Conservation (phyloP, 192 early-diverging fungal genomes). For the Linnemannia schmuckeri region DNA sequence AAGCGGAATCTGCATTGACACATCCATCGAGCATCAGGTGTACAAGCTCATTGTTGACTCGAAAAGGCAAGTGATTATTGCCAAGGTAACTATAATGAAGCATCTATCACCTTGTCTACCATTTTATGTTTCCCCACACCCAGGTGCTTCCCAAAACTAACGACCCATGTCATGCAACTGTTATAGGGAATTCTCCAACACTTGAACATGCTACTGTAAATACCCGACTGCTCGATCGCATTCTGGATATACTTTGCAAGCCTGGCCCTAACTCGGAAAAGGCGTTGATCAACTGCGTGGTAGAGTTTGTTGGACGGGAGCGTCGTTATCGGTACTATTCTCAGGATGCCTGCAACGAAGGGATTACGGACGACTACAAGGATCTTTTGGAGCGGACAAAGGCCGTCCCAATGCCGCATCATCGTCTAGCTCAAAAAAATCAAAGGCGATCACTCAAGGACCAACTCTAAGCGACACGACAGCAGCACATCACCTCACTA, state of each 20-base stretch:
- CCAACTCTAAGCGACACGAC: conserved; percentile 15
- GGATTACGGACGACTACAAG: conserved; percentile 36
- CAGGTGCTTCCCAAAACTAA: background rate
- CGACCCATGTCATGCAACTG: background rate
- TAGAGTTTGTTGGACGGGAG: conserved; percentile 75
- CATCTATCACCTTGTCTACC: background rate
- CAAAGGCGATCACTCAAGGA: background rate
- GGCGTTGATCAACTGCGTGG: conserved; percentile 54
- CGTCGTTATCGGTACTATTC: conserved; percentile 75
- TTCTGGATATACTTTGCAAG: conserved; percentile 56
- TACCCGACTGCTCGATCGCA: conserved; percentile 61
- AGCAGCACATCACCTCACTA: background rate
- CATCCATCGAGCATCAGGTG: conserved; percentile 75
- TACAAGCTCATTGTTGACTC: conserved; percentile 65
- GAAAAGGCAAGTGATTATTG: conserved; percentile 64
- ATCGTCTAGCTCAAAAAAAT: background rate
- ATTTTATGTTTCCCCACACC: background rate
- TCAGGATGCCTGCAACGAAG: conserved; percentile 38
- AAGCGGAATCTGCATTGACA: conserved; percentile 66
- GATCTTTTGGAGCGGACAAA: conserved; percentile 37
- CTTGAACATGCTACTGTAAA: conserved; percentile 69
- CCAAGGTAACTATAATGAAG: conserved; percentile 42
- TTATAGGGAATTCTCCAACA: conserved; percentile 59
- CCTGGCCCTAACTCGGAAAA: conserved; percentile 13
- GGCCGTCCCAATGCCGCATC: background rate